phyloP scores from a whole-genome alignment of 1,284 basidiomycete species.

The Mycena sp. region DNA sequence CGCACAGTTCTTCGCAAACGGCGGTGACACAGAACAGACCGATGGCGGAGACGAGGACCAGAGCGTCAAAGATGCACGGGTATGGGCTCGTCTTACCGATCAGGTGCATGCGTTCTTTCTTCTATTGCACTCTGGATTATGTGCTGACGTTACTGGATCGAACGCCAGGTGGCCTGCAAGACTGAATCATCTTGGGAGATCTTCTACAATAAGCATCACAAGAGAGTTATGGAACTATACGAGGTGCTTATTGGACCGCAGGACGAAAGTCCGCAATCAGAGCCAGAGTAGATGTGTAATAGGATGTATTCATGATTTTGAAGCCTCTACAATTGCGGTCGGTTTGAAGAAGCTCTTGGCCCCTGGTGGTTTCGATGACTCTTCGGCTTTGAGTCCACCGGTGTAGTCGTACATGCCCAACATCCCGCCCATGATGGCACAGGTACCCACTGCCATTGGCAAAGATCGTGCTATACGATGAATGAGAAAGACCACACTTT shows the following conservation, averaged over 20 bases:
- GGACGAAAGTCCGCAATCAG: background rate
- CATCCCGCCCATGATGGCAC: constrained; percentile 81
- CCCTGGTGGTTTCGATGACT: constrained; percentile 67
- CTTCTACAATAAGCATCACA: constrained; percentile 60
- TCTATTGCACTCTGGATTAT: background rate
- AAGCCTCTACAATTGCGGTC: constrained; percentile 45
- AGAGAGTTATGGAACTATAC: constrained; percentile 53
- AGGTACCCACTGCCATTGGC: constrained; percentile 85
- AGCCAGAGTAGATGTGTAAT: too few species aligned
- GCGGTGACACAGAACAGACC: constrained; percentile 11
- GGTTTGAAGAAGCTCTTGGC: constrained; percentile 76
- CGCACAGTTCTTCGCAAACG: constrained; percentile 23
- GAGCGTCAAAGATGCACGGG: constrained; percentile 32
- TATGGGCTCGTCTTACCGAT: constrained; percentile 30
- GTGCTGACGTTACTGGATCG: constrained; percentile 2
- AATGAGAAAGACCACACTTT: background rate
- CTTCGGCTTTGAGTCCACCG: constrained; percentile 65
- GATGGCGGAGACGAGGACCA: constrained; percentile 27
- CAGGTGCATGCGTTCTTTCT: constrained; percentile 43
- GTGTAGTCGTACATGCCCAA: constrained; percentile 89
- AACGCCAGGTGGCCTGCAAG: constrained; percentile 55
- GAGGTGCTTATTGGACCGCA: constrained; percentile 27
- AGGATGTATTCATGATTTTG: constrained; percentile 30
- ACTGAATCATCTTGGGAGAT: constrained; percentile 61
- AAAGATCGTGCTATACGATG: constrained; percentile 75